These are phyloP conservation scores for Dryas drummondii DNA, from an alignment of 306 rosid species.

Conservation along the genomic window DNA sequence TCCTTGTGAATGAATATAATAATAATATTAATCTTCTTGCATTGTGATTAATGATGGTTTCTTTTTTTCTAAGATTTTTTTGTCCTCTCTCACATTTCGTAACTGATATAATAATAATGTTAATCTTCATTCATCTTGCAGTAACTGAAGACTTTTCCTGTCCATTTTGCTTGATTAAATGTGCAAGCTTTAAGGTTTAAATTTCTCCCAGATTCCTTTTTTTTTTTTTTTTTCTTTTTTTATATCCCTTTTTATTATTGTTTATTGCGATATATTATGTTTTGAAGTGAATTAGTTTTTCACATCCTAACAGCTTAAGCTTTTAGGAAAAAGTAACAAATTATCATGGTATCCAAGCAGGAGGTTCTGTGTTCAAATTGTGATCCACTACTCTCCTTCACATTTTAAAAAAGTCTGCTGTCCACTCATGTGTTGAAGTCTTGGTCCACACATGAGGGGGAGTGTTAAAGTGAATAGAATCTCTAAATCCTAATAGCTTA, in stretches of 20 bases:
- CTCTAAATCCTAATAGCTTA: neutral
- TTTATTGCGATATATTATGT: neutral
- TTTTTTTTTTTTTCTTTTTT: neutral
- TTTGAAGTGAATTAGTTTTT: neutral
- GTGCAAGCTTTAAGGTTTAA: conserved; percentile 78
- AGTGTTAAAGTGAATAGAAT: neutral
- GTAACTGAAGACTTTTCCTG: conserved; percentile 81
- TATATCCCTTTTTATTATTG: neutral
- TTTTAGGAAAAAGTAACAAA: neutral
- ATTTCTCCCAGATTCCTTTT: conserved; percentile 18
- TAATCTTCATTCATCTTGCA: too few relatives aligned
- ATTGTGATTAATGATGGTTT: neutral
- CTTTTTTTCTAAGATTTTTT: neutral
- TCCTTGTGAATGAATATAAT: conserved; percentile 3
- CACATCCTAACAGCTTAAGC: neutral
- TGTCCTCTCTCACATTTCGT: neutral
- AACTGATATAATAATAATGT: too few relatives aligned
- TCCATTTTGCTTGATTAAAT: conserved; percentile 72
- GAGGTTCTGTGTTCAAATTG: neutral
- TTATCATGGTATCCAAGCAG: neutral
- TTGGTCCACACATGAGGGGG: neutral
- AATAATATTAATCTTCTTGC: neutral
- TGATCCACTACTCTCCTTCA: neutral
- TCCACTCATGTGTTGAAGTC: neutral
- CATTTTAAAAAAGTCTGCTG: neutral